These are phyloP conservation scores for Diaporthe citri DNA, from an alignment of 2,329 filamentous ascomycete species.

Conservation along the genomic window DNA sequence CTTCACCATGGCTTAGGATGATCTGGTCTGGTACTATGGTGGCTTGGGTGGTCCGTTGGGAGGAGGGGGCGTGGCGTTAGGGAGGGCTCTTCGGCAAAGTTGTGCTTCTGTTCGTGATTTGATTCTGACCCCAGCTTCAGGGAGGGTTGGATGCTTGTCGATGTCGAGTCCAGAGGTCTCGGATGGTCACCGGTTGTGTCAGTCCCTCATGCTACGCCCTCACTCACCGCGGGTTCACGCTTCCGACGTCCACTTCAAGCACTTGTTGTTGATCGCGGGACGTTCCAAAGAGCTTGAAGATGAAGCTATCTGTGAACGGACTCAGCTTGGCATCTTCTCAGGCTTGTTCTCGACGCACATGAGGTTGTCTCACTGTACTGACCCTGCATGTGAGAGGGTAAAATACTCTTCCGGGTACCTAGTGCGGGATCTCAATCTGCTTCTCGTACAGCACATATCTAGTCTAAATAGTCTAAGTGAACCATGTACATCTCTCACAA, in stretches of 20 bases:
- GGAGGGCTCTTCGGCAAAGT: not conserved
- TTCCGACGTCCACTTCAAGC: not conserved
- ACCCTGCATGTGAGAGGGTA: not conserved
- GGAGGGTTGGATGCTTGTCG: not conserved
- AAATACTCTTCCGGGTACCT: not conserved
- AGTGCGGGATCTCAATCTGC: not conserved
- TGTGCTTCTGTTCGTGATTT: not conserved
- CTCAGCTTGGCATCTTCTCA: not conserved
- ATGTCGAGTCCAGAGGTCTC: not conserved
- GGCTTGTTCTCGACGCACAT: not conserved
- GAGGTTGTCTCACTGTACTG: no score
- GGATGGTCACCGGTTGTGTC: not conserved
- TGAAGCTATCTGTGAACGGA: not conserved
- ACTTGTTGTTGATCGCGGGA: no score
- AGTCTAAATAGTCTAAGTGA: not conserved
- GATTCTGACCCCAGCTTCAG: not conserved
- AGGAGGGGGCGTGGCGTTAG: not conserved
- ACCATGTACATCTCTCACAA: not conserved
- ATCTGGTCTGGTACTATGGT: not conserved
- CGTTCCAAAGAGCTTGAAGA: not conserved
- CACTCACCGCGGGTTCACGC: no score
- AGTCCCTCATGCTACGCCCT: not conserved
- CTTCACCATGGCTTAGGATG: constrained; percentile 33
- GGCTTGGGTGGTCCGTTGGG: no score
- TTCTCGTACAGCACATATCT: not conserved